A percentile compares a stretch with the other conserved stretches of the same genome.
phyloP scores from a whole-genome alignment of 495 filamentous ascomycete genomes.

The Acidomyces sp. region DNA sequence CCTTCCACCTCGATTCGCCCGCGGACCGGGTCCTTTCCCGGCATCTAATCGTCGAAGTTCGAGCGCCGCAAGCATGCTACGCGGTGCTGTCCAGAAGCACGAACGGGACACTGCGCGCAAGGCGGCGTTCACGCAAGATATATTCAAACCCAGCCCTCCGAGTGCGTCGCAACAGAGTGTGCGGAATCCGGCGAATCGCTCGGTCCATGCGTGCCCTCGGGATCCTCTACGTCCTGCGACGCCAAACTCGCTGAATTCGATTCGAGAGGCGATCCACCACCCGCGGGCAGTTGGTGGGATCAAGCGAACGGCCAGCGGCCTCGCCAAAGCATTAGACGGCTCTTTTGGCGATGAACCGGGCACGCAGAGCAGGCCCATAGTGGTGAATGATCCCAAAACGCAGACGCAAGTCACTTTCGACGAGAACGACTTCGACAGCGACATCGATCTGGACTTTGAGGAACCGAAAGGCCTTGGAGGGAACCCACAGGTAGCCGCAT shows the following conservation, averaged over 20 bases:
- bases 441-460: constrained; percentile 51
- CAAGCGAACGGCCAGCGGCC: constrained; percentile 29
- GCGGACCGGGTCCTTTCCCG: background rate
- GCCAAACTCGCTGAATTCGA: constrained; percentile 8
- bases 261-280: background rate
- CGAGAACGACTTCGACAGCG: constrained; percentile 58
- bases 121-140: constrained; percentile 3
- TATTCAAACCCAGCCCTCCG: constrained; percentile 15
- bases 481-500: constrained; percentile 35
- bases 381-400: constrained; percentile 2
- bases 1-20: background rate
- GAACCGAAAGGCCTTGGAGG: constrained; percentile 32
- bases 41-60: background rate
- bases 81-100: constrained; percentile 17
- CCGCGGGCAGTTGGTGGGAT: constrained; percentile 12
- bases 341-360: constrained; percentile 20
- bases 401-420: constrained; percentile 26
- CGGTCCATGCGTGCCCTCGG: constrained; percentile 10
- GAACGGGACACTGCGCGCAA: constrained; percentile 5
- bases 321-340: constrained; percentile 25
- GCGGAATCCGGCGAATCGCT: constrained; percentile 3
- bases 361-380: constrained; percentile 13
- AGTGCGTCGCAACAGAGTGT: constrained; percentile 3
- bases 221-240: constrained; percentile 19
- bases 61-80: constrained; percentile 13